These are phyloP conservation scores for Kodamaea restingae DNA, from an alignment of 805 yeast genomes.

Conservation along the genomic window DNA sequence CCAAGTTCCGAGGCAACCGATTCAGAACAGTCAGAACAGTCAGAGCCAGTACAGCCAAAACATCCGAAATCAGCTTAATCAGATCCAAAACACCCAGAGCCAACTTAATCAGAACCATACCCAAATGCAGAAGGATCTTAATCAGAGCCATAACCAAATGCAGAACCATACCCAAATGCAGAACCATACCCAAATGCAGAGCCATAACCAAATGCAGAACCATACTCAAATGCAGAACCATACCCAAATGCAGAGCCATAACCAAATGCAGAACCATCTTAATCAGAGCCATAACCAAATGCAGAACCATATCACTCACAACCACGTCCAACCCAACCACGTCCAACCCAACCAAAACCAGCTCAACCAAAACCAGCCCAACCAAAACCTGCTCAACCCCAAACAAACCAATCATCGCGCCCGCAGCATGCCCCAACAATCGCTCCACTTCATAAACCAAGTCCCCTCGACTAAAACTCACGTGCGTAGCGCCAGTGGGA, in stretches of 20 bases:
- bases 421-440: background rate
- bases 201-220: background rate
- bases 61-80: no score
- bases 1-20: no score
- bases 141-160: background rate
- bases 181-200: background rate
- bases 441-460: background rate
- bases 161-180: background rate
- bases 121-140: no score
- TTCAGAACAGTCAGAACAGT: no score
- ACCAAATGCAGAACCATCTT: no score
- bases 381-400: background rate
- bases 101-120: background rate
- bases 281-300: background rate
- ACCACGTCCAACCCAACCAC: background rate
- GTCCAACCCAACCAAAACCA: background rate
- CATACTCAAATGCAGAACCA: background rate
- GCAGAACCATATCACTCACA: background rate
- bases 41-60: no score
- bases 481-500: background rate
- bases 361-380: background rate
- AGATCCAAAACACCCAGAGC: background rate
- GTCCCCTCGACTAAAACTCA: background rate
- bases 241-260: background rate
- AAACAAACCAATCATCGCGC: background rate